Conservation (phyloP, 164 flowering plant species). For the Chimonanthus salicifolius region DNA sequence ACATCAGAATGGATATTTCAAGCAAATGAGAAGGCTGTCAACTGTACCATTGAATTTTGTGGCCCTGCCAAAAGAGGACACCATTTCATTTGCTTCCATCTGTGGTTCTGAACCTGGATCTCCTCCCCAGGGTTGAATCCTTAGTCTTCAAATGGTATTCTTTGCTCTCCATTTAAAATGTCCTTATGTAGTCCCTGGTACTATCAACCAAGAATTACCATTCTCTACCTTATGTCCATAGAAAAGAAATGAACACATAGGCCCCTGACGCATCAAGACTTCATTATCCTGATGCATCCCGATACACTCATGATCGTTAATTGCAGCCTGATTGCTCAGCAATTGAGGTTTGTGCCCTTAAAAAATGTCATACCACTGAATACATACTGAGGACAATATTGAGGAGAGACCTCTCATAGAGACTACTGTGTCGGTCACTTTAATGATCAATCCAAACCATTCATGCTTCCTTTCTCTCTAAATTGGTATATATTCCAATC, state of each 20-base stretch:
- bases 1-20: constrained; percentile 84
- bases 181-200: background rate
- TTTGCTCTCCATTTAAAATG: background rate
- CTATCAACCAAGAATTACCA: background rate
- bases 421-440: background rate
- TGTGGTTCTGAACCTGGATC: constrained; percentile 77
- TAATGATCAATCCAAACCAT: background rate
- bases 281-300: background rate
- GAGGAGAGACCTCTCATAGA: background rate
- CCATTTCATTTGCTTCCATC: constrained; percentile 69
- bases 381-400: background rate
- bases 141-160: background rate
- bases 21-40: constrained; percentile 73
- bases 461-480: background rate
- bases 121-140: constrained; percentile 45
- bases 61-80: constrained; percentile 71
- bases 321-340: background rate
- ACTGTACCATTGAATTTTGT: constrained; percentile 80
- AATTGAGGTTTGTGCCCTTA: too few relatives aligned
- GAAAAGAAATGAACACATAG: background rate
- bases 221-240: background rate
- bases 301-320: background rate
- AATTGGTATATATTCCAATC: too few relatives aligned
- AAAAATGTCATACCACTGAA: background rate
- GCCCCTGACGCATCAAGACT: background rate